Conservation (phyloP, 2,329 filamentous ascomycete species). For the Aureobasidium sp. region DNA sequence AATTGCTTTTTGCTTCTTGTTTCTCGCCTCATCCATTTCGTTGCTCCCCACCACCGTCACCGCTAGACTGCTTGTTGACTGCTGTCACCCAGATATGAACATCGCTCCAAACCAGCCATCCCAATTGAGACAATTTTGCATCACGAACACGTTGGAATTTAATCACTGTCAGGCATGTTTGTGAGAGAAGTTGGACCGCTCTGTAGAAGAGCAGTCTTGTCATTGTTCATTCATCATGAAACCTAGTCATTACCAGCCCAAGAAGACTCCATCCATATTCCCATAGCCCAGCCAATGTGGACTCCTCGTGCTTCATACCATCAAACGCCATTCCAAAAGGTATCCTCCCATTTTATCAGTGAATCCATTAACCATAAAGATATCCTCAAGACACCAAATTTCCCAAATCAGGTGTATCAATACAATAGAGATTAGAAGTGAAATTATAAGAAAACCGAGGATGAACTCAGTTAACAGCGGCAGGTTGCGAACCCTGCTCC, state of each 20-base stretch:
- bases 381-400: background rate
- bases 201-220: background rate
- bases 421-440: background rate
- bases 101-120: background rate
- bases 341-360: slow-evolving; percentile 2
- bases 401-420: background rate
- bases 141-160: background rate
- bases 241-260: background rate
- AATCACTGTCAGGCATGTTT: background rate
- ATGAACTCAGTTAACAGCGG: background rate
- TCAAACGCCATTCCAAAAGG: background rate
- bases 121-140: background rate
- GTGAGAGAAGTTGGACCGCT: background rate
- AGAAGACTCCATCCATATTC: background rate
- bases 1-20: background rate
- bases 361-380: background rate
- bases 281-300: background rate
- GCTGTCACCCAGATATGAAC: background rate
- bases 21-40: background rate
- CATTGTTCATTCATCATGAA: background rate
- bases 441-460: background rate
- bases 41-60: background rate
- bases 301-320: background rate
- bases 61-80: background rate
- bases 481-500: slow-evolving; percentile 14